A percentile compares a stretch with the other conserved stretches of the same genome.
Conservation (phyloP, 2,329 filamentous ascomycete species). For the Juglanconis oblonga region DNA sequence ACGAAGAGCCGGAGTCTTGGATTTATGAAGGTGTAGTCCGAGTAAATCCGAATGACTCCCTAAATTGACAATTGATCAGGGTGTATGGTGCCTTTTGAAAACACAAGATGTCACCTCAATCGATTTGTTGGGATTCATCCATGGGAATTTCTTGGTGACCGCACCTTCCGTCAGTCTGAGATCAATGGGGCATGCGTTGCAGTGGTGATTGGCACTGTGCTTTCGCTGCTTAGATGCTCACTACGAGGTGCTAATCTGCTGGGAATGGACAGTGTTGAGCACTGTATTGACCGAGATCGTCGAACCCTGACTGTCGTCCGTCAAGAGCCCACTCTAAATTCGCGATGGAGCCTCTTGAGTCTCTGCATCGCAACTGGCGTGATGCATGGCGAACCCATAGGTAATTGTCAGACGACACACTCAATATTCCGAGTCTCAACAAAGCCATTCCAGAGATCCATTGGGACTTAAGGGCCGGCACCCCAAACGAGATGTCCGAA, state of each 20-base stretch:
- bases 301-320: background rate
- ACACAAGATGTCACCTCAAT: no score
- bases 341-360: background rate
- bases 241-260: no score
- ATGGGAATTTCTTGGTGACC: conserved; percentile 3
- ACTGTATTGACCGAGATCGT: background rate
- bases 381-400: background rate
- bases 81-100: background rate
- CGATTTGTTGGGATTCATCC: conserved; percentile 12
- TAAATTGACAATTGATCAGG: background rate
- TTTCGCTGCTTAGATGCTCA: background rate
- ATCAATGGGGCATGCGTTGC: background rate
- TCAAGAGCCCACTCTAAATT: background rate
- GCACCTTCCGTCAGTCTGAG: conserved; percentile 1
- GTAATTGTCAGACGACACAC: background rate
- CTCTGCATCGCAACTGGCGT: background rate
- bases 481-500: no score
- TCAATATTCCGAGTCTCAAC: background rate
- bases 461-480: no score
- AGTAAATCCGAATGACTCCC: no score
- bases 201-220: conserved; percentile 6
- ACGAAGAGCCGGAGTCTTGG: background rate
- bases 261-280: background rate
- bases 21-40: background rate
- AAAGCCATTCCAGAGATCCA: background rate